phyloP scores from a whole-genome alignment of 2,329 filamentous ascomycete species.

The Colletotrichum trifolii region DNA sequence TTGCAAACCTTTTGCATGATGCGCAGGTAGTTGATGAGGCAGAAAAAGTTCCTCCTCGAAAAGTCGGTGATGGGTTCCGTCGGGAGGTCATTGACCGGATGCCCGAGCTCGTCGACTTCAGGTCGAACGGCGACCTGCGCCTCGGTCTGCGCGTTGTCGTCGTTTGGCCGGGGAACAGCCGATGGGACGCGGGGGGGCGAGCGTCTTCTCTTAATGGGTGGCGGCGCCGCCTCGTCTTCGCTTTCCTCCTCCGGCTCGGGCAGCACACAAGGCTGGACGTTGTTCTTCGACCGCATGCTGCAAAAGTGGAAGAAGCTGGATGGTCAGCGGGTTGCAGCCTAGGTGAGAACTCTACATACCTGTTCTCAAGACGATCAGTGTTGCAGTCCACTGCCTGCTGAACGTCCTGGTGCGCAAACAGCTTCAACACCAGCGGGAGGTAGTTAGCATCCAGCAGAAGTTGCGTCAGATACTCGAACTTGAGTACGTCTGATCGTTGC shows the following conservation, averaged over 20 bases:
- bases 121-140: slow-evolving; percentile 55
- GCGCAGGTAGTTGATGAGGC: slow-evolving; percentile 92
- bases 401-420: slow-evolving; percentile 94
- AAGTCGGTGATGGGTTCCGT: slow-evolving; percentile 85
- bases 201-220: slow-evolving; percentile 77
- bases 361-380: slow-evolving; percentile 83
- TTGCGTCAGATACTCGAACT: slow-evolving; percentile 96
- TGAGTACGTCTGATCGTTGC: slow-evolving; percentile 77
- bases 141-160: slow-evolving; percentile 45
- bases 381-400: slow-evolving; percentile 89
- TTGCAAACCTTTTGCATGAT: slow-evolving; percentile 98
- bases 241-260: slow-evolving; percentile 51
- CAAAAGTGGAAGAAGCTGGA: slow-evolving; percentile 91
- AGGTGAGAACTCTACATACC: slow-evolving; percentile 60
- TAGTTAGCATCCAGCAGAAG: slow-evolving; percentile 95
- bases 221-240: slow-evolving; percentile 84
- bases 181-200: slow-evolving; percentile 53
- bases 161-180: slow-evolving; percentile 39
- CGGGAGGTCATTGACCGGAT: slow-evolving; percentile 77
- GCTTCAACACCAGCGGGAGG: slow-evolving; percentile 88
- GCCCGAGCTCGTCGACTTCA: slow-evolving; percentile 88
- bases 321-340: slow-evolving; percentile 38
- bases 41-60: slow-evolving; percentile 95
- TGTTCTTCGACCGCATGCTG: slow-evolving; percentile 71
- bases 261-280: slow-evolving; percentile 44